phyloP scores from a whole-genome alignment of 495 filamentous ascomycete species.

The Daldinia loculata region DNA sequence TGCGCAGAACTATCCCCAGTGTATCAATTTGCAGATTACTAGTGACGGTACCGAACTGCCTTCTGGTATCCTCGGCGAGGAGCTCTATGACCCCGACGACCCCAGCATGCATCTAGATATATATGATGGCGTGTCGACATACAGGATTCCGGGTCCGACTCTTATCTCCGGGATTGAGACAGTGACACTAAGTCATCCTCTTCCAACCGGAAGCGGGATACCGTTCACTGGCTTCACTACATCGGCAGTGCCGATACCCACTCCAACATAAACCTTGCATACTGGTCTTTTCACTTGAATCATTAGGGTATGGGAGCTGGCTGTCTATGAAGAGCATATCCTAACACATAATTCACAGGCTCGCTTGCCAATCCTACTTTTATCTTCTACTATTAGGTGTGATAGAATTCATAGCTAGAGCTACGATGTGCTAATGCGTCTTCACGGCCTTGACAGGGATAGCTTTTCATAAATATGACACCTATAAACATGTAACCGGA shows the following conservation, averaged over 20 bases:
- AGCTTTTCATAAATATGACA: background rate
- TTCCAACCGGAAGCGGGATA: constrained; percentile 28
- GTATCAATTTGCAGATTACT: constrained; percentile 68
- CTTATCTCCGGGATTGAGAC: constrained; percentile 52
- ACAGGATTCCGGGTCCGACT: constrained; percentile 61
- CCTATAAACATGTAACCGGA: background rate
- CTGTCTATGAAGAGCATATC: background rate
- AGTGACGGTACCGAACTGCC: constrained; percentile 48
- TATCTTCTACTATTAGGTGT: too few species aligned
- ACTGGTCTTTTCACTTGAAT: background rate
- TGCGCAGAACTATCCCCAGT: constrained; percentile 78
- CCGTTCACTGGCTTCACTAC: constrained; percentile 23
- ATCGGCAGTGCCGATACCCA: background rate
- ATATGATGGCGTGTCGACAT: constrained; percentile 54
- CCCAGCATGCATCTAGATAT: constrained; percentile 51
- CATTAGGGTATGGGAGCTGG: background rate
- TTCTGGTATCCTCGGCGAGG: constrained; percentile 39
- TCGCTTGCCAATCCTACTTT: too few species aligned
- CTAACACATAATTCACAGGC: too few species aligned
- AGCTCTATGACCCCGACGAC: constrained; percentile 48
- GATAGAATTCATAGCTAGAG: too few species aligned
- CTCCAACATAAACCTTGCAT: background rate
- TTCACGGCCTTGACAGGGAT: too few species aligned
- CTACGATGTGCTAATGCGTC: too few species aligned
- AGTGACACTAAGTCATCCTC: constrained; percentile 27